Percentiles rank a stretch among this genome's conserved stretches.
phyloP scores from a whole-genome alignment of 148 eudicot genomes.

The Hydrangea macrophylla region DNA sequence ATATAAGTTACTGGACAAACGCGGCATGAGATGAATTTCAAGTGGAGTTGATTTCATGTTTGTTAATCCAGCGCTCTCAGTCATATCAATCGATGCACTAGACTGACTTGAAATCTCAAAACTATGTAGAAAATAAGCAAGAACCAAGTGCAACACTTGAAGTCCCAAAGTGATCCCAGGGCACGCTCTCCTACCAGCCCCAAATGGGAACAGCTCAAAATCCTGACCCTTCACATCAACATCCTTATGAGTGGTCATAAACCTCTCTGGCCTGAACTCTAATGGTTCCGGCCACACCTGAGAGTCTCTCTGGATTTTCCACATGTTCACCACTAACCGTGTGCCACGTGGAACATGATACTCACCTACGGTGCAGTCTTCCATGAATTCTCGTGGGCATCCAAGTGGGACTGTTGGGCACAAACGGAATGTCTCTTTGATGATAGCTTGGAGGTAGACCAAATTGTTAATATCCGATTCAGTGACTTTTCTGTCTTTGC shows the following conservation, averaged over 20 bases:
- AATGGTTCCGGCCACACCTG: constrained; percentile 23
- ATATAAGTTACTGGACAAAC: constrained; percentile 19
- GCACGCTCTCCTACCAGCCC: constrained; percentile 27
- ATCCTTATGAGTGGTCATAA: constrained; percentile 25
- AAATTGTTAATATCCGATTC: constrained; percentile 22
- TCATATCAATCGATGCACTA: constrained; percentile 23
- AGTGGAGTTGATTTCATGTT: constrained; percentile 26
- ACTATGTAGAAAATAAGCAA: constrained; percentile 23
- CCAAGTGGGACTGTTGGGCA: constrained; percentile 25
- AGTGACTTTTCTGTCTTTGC: constrained; percentile 15
- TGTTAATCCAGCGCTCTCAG: constrained; percentile 22
- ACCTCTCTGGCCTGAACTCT: constrained; percentile 35
- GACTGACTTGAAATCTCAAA: constrained; percentile 12
- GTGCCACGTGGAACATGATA: constrained; percentile 34
- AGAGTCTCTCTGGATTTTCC: too few species aligned
- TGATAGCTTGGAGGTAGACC: constrained; percentile 31
- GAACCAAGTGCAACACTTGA: constrained; percentile 8
- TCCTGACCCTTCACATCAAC: constrained; percentile 22
- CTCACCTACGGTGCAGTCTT: constrained; percentile 24
- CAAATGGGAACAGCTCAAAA: constrained; percentile 31
- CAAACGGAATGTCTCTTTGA: constrained; percentile 31
- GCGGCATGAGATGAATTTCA: constrained; percentile 19
- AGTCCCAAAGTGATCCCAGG: constrained; percentile 22
- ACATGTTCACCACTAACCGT: too few species aligned
- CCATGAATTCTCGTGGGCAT: constrained; percentile 10